Conservation (phyloP, 2,329 filamentous ascomycete genomes). For the Cladosporium sp. region DNA sequence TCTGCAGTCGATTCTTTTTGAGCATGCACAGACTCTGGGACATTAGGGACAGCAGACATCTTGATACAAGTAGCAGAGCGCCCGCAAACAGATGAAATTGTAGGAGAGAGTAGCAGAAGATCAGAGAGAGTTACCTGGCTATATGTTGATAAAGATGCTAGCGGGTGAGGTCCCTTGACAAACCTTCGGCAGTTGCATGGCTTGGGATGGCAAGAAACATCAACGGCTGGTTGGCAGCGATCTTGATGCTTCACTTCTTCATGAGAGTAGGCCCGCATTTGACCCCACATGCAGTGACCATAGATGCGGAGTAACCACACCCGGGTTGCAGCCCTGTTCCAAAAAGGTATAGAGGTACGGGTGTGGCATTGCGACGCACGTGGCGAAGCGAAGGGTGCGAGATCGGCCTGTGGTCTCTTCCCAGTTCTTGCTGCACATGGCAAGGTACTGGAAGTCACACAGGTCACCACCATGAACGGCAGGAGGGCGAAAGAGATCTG, state of each 20-base stretch:
- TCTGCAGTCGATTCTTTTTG: slow-evolving; percentile 23
- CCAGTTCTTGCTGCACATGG: not conserved
- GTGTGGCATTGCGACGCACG: not conserved
- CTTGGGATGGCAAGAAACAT: not conserved
- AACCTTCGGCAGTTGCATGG: not conserved
- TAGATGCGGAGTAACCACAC: slow-evolving; percentile 10
- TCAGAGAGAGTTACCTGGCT: not conserved
- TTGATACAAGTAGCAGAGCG: slow-evolving; percentile 26
- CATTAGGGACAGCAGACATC: slow-evolving; percentile 44
- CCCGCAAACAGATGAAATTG: too few species aligned
- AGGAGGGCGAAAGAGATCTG: not conserved
- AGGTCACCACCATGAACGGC: not conserved
- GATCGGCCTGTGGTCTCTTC: not conserved
- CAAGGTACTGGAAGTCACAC: not conserved
- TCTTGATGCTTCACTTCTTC: slow-evolving; percentile 1
- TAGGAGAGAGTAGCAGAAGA: not conserved
- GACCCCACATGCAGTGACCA: not conserved
- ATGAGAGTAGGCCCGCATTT: not conserved
- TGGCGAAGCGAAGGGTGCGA: not conserved
- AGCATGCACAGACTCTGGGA: slow-evolving; percentile 30
- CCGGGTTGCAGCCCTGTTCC: not conserved
- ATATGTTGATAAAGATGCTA: not conserved
- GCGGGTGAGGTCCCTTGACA: not conserved
- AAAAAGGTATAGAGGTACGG: not conserved
- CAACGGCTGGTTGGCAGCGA: not conserved